Evolutionary conservation across 805 yeast genomes (phyloP), one percentile per base, ranked within the genome.

Genomic region (Naumovozyma dairenensis): DNA sequence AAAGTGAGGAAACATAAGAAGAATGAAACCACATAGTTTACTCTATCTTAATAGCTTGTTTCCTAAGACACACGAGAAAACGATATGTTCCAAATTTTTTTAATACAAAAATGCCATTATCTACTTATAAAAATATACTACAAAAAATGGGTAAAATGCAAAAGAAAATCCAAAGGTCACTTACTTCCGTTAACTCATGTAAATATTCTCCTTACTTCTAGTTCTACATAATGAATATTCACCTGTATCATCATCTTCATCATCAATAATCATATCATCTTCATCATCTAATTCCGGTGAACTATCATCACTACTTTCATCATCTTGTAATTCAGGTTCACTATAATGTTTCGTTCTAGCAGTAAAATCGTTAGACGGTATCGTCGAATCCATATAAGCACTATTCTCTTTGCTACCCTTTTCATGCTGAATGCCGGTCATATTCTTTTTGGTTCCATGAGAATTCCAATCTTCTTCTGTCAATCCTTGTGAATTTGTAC

Each of bases 251-350:
- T 62, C 62, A 31, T 54, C 57, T 19, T 64, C 64, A 29, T 52
- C 57, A 21, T 51, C 55, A 17, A 54, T 62, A 8, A 40, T 40
- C 19, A 46, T 46, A 8, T 32, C 43, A 7, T 35, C 48, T n/a
- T 39, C 44, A 7, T 39, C 48, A 19, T 44, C 44, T 8, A 86
- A 89, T 16, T 96, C 96, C 29, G 37, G 39, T 15, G 87, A 66
- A 25, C 84, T 77, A 8, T 94, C 24, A 9, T 29, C 25, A 21
- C 10, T 92, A 15, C 18, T 16, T 9, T 29, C 25, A 3, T 82
- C 93, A 42, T 80, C 81, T 82, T 93, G 57, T 95, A 95, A 85
- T n/a, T 69, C 31, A 5, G 44, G 30, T 29, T 45, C 53, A 21
- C 41, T 43, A 19, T 46, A 30, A 32, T 46, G 44, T 8, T 40